phyloP scores from a whole-genome alignment of 225 moss, liverwort and hornwort species.

The Marchantia paleacea region DNA sequence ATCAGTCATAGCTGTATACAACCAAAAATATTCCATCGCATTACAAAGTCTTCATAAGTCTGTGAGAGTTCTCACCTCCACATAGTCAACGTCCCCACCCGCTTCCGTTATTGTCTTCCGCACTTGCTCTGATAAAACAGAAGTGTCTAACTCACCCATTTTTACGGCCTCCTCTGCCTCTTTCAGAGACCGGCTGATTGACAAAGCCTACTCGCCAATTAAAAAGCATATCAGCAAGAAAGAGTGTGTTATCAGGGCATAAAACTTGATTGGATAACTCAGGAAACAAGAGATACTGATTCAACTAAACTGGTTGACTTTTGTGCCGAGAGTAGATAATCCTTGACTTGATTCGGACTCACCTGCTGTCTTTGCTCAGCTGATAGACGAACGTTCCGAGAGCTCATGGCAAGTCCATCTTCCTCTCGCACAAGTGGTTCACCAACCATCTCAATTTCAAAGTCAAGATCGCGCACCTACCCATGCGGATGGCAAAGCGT shows the following conservation, averaged over 20 bases:
- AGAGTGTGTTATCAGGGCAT: background rate
- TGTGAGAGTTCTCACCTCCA: slow-evolving; percentile 48
- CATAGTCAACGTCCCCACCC: slow-evolving; percentile 80
- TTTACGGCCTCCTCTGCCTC: slow-evolving; percentile 56
- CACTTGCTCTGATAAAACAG: slow-evolving; percentile 44
- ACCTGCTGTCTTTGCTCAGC: slow-evolving; percentile 67
- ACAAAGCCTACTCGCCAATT: slow-evolving; percentile 58
- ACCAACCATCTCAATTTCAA: slow-evolving; percentile 73
- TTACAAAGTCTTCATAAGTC: background rate
- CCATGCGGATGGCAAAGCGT: slow-evolving; percentile 3
- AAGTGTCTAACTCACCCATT: slow-evolving; percentile 55
- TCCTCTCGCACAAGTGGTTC: slow-evolving; percentile 70
- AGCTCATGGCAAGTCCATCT: slow-evolving; percentile 98
- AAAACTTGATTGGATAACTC: background rate
- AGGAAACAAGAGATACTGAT: background rate
- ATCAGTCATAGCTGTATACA: too few relatives aligned
- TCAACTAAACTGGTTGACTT: background rate
- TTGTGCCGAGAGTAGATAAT: background rate
- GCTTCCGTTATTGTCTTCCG: slow-evolving; percentile 54
- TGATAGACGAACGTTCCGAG: slow-evolving; percentile 80
- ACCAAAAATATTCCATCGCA: too few relatives aligned
- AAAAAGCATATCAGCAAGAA: background rate
- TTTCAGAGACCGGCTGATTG: slow-evolving; percentile 66
- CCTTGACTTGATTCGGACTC: background rate
- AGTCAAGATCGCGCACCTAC: slow-evolving; percentile 89